Base-by-base conservation (phyloP, 148 eudicot species). In the Tetragonia tetragonoides region DNA sequence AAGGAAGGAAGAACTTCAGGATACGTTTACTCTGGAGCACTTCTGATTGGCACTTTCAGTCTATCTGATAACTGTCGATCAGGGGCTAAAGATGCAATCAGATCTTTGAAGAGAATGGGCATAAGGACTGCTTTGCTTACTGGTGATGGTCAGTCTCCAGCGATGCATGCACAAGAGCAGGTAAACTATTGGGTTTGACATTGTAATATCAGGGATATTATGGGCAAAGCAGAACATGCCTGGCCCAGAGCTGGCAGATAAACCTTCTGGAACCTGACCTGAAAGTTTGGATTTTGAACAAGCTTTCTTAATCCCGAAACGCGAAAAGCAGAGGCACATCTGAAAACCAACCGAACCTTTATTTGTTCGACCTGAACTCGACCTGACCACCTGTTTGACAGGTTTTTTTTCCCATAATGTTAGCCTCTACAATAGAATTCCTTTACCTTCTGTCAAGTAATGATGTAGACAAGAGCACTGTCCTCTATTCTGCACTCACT, bases 91-190 rank as follows among this genome's bases (percentile, higher is more conserved):
- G 93, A 95, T 67, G 99, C 99, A 6, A 81, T 95, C 38, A 70
- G 76, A 72, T 89, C 90, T 39, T 86, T 95, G 40, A 95, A 91
- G 68, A 86, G 89, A 23, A 83, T 91, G 90, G 97, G 97, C 42
- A 90, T 93, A 12, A 91, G 65, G 83, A 88, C 93, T 42, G 92
- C 89, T 66, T 84, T 95, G 93, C 91, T 95, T 41, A 95, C 97
- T 3, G 97, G 99, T 18, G 99, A 95, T 76, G 88, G 82, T 77
- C 81, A 79, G 59, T 88, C 91, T 49, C 91, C 99, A 15, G 99
- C 99, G 14, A 78, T 80, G 70, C 84, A 80, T 68, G 95, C 92
- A 10, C 97, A 95, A 81, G 78, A 90, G 53, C 91, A 95, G 94
- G 99, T 28, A 28, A 28, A 28, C 34, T 28, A 28, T 88, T 68